phyloP scores from a whole-genome alignment of 2,329 filamentous ascomycete species.

The Fusarium haematococcum region DNA sequence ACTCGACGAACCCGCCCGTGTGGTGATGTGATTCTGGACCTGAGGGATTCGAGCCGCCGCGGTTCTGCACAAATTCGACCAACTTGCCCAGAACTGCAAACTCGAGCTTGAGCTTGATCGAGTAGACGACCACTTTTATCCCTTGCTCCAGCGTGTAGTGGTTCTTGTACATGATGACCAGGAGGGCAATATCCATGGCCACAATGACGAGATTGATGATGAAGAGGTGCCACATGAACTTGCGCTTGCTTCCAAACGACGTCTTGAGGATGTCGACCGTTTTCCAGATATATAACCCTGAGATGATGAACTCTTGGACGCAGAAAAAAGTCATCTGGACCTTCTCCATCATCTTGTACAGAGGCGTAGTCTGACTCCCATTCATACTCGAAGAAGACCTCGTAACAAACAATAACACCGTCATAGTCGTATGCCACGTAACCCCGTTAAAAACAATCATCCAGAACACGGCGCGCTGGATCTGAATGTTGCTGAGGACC shows the following conservation, averaged over 20 bases:
- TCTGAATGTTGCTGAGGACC: neutral
- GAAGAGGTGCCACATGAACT: slow-evolving; percentile 28
- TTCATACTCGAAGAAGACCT: neutral
- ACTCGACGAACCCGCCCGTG: neutral
- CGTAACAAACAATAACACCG: slow-evolving; percentile 7
- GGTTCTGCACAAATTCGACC: slow-evolving; percentile 48
- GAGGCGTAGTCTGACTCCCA: neutral
- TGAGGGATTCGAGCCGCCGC: slow-evolving; percentile 11
- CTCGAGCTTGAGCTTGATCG: slow-evolving; percentile 51
- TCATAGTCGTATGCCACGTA: slow-evolving; percentile 20
- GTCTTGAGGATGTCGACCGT: slow-evolving; percentile 16
- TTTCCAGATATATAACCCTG: slow-evolving; percentile 13
- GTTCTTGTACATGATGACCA: slow-evolving; percentile 22
- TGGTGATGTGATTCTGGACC: neutral
- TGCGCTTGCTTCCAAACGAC: slow-evolving; percentile 21
- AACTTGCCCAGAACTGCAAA: slow-evolving; percentile 51
- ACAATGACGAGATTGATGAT: slow-evolving; percentile 29
- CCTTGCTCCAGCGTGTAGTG: slow-evolving; percentile 17
- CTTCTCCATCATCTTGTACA: slow-evolving; percentile 18
- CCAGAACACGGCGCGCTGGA: slow-evolving; percentile 20
- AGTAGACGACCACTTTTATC: slow-evolving; percentile 22
- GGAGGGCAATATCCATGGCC: slow-evolving; percentile 29
- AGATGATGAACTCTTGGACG: slow-evolving; percentile 20
- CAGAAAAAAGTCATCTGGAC: slow-evolving; percentile 23
- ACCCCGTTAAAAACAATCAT: slow-evolving; percentile 23